Conservation (phyloP, 495 filamentous ascomycete species). For the Penicillium paradoxum region DNA sequence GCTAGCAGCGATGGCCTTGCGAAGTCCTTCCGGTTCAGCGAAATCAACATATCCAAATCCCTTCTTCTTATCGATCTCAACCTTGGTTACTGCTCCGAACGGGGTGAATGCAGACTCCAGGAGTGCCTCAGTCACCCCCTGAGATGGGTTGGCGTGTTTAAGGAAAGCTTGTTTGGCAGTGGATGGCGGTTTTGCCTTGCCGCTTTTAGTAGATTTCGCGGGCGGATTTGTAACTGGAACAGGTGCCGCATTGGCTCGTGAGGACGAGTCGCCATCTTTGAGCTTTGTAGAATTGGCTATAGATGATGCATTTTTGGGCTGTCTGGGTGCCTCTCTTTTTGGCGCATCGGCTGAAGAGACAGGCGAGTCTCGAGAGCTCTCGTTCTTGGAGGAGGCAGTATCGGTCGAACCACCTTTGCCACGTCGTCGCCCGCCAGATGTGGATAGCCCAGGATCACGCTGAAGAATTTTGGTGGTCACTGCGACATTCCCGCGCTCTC, state of each 20-base stretch:
- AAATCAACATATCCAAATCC: constrained; percentile 92
- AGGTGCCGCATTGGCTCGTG: constrained; percentile 22
- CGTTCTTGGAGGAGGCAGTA: constrained; percentile 27
- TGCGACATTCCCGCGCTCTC: constrained; percentile 66
- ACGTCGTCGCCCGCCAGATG: constrained; percentile 47
- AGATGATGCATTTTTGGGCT: constrained; percentile 22
- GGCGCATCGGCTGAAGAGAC: constrained; percentile 28
- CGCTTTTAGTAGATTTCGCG: constrained; percentile 28
- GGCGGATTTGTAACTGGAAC: constrained; percentile 27
- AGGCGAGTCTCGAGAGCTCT: constrained; percentile 23
- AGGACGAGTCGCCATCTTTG: constrained; percentile 22
- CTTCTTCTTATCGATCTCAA: constrained; percentile 90
- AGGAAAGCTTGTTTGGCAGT: constrained; percentile 79
- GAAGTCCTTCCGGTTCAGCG: constrained; percentile 60
- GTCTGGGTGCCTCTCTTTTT: constrained; percentile 32
- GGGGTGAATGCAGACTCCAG: constrained; percentile 64
- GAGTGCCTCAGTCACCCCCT: constrained; percentile 78
- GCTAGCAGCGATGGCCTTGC: constrained; percentile 74
- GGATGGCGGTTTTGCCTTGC: constrained; percentile 38
- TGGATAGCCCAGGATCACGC: constrained; percentile 80
- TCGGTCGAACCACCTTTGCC: constrained; percentile 32
- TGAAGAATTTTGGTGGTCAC: constrained; percentile 83
- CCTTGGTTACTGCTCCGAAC: constrained; percentile 66
- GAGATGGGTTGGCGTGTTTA: constrained; percentile 87
- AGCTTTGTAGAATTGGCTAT: constrained; percentile 17